A percentile compares a stretch with the other conserved stretches of the same genome.
Conservation (phyloP, 1,284 basidiomycete genomes). For the Xerocomus minutiporus region DNA sequence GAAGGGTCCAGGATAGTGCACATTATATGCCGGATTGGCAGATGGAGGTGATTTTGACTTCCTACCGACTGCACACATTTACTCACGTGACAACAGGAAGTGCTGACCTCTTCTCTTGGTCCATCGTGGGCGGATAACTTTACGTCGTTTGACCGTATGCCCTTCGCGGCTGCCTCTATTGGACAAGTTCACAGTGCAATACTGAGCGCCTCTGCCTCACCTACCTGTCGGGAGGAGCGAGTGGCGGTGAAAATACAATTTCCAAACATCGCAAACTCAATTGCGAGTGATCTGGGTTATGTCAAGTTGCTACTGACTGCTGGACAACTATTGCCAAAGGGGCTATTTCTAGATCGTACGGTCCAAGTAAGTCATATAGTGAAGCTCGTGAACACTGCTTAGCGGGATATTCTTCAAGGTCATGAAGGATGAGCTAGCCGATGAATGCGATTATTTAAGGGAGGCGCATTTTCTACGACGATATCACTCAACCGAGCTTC, state of each 20-base stretch:
- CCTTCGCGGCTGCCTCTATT: constrained; percentile 95
- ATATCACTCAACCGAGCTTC: constrained; percentile 52
- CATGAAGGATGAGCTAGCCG: constrained; percentile 87
- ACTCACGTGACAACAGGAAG: constrained; percentile 50
- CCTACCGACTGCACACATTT: neutral
- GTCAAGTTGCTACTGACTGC: constrained; percentile 81
- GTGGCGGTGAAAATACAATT: constrained; percentile 98
- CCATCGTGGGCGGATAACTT: constrained; percentile 74
- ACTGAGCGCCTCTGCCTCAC: constrained; percentile 47
- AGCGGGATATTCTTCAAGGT: constrained; percentile 43
- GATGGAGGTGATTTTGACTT: constrained; percentile 66
- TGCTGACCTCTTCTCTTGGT: constrained; percentile 74
- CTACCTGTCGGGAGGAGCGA: constrained; percentile 49
- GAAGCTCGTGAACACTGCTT: neutral
- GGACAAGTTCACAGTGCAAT: constrained; percentile 90
- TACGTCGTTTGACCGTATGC: constrained; percentile 74
- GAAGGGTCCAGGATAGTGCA: constrained; percentile 90
- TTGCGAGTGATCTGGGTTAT: constrained; percentile 85
- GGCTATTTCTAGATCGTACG: constrained; percentile 86
- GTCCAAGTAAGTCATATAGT: constrained; percentile 49
- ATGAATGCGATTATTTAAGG: constrained; percentile 91
- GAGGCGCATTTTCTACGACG: constrained; percentile 73
- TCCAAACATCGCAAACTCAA: constrained; percentile 85
- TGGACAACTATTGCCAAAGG: constrained; percentile 77
- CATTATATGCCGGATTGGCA: constrained; percentile 99